Evolutionary conservation across 192 early-diverging fungal genomes (phyloP), one percentile per base, ranked within the genome.

Genomic region (Backusella liffmaniae): DNA sequence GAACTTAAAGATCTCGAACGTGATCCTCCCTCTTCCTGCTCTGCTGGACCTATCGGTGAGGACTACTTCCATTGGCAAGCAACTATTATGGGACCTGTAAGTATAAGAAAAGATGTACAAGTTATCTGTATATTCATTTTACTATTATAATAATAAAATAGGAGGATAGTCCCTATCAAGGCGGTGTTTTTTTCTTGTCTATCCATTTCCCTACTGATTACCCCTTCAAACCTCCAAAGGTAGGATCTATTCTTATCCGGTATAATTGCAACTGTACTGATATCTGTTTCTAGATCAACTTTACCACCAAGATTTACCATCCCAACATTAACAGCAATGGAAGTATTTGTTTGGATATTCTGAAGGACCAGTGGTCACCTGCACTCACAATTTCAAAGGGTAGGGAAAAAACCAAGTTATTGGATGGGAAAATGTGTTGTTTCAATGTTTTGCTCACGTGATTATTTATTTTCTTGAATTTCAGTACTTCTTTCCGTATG

Each of bases 321-420:
- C 96, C 96, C 66, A 99, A 99, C 90, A 98, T 99, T 87, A 99
- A 99, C 90, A 92, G 90, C 85, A 99, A 98, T 83, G 97, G 97
- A 72, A 94, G 92, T 82, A 99, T 99, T 82, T 99, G 97, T 79
- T 87, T 99, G 85, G 97, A 99, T 83, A 99, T 99, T 78, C 88
- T 99, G 83, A 96, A 90, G 83, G 97, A 99, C 83, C 96, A 99
- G 81, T 99, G 97, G 97, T 96, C 95, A 59, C 97, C 97, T 75
- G 97, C 97, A 41, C 88, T 99, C 72, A 99, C 97, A 72, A 97
- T 99, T 68, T 97, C 96, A 74, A 99, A 99, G 88, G 92, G 90
- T 90, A 80, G 59, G 36, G 70, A 74, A 73, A 29, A 77, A 70
- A 21, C 21, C n/a, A 59, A 44, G 41, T 39, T 37, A n/a, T n/a